These are phyloP conservation scores for Aurinia saxatilis DNA, from an alignment of 345 rosid genomes.

Conservation along the genomic window DNA sequence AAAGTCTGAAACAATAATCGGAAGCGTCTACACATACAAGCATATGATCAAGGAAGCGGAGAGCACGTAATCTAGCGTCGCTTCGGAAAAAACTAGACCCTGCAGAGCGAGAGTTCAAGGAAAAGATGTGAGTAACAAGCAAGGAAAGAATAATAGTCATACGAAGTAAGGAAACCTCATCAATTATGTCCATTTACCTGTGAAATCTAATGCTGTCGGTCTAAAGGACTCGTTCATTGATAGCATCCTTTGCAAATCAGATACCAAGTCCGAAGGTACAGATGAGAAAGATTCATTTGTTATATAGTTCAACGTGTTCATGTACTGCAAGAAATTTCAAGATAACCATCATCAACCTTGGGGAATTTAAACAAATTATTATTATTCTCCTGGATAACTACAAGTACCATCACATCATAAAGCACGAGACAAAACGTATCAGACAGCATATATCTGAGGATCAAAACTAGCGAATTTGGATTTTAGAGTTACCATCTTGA, in stretches of 20 bases:
- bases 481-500: constrained; percentile 68
- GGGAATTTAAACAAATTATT: not conserved
- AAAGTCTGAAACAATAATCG: not conserved
- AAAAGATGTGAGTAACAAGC: constrained; percentile 11
- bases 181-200: constrained; percentile 42
- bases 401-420: not conserved
- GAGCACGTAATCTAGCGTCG: constrained; percentile 96
- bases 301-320: constrained; percentile 80
- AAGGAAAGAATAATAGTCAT: not conserved
- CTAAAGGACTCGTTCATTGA: constrained; percentile 75
- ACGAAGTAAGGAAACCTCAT: not conserved
- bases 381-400: not conserved
- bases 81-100: constrained; percentile 85
- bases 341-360: constrained; percentile 2
- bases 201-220: constrained; percentile 89
- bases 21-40: constrained; percentile 55
- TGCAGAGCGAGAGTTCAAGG: constrained; percentile 28
- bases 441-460: not conserved
- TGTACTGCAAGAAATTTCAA: constrained; percentile 54
- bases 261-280: constrained; percentile 71
- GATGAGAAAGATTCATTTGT: constrained; percentile 83
- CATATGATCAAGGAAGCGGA: constrained; percentile 98
- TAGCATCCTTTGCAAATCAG: constrained; percentile 91
- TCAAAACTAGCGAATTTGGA: not conserved
- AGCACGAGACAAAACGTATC: not conserved